Conservation (phyloP, 2,329 filamentous ascomycete species). For the Aspergillus oerlinghausenensis region DNA sequence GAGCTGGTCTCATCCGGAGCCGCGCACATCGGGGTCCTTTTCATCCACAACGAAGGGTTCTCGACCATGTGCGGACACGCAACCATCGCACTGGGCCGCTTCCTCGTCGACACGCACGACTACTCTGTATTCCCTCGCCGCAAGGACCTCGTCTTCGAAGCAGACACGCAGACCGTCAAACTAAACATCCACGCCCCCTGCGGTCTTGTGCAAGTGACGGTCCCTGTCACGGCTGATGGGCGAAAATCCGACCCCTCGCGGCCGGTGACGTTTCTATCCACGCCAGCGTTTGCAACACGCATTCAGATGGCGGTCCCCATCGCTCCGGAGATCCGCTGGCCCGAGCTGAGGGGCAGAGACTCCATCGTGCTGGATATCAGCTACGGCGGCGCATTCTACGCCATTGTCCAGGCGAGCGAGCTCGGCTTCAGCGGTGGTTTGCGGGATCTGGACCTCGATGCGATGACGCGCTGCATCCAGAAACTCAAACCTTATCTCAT, state of each 20-base stretch:
- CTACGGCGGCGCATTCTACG: slow-evolving; percentile 46
- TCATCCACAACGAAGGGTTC: slow-evolving; percentile 46
- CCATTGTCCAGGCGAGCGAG: slow-evolving; percentile 32
- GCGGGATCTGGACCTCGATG: slow-evolving; percentile 26
- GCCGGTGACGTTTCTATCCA: slow-evolving; percentile 39
- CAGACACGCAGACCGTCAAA: slow-evolving; percentile 16
- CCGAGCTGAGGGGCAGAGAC: slow-evolving; percentile 26
- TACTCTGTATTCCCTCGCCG: slow-evolving; percentile 36
- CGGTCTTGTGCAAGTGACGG: slow-evolving; percentile 39
- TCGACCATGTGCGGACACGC: slow-evolving; percentile 52
- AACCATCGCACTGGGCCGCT: slow-evolving; percentile 47
- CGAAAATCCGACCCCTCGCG: slow-evolving; percentile 35
- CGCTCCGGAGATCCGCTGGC: slow-evolving; percentile 32
- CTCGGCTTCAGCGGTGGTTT: slow-evolving; percentile 37
- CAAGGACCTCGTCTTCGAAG: slow-evolving; percentile 26
- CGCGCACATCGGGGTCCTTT: slow-evolving; percentile 48
- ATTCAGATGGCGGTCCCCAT: slow-evolving; percentile 28
- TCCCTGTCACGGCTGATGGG: slow-evolving; percentile 31
- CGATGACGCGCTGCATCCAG: slow-evolving; percentile 22
- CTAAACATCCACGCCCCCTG: slow-evolving; percentile 44
- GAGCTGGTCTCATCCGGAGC: slow-evolving; percentile 36
- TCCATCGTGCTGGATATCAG: slow-evolving; percentile 32
- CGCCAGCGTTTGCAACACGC: slow-evolving; percentile 40
- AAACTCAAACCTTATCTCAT: slow-evolving; percentile 14
- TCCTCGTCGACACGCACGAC: slow-evolving; percentile 41